Evolutionary conservation across 1,139 yeast species (phyloP), one percentile per base, ranked within the genome.

Genomic region (Torulaspora globosa): DNA sequence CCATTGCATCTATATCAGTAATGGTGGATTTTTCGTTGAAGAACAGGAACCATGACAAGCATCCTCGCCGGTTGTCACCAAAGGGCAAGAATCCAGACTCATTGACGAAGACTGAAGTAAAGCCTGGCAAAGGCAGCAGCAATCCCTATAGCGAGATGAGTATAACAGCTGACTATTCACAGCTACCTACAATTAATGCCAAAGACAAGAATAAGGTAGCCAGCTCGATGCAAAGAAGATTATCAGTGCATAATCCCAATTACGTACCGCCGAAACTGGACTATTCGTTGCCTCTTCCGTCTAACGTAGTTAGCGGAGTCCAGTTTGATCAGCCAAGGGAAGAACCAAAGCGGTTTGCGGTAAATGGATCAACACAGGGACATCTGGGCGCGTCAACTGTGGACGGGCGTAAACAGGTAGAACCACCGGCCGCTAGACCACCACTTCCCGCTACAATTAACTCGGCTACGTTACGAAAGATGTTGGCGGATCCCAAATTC

Each of bases 181-280:
- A 57, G 30, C 40, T 63, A 23, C 73, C 71, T 1, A 57, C 59
- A 12, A 63, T 68, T 18, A 62, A 62, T 39, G 62, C 63, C 26
- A 62, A 60, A 39, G 71, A 67, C 36, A 65, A 69, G 47, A 70
- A 64, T 37, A 69, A 68, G 50, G 70, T 70, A 48, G 72, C 71
- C 1, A 62, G 67, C 10, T 59, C 69, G 7, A 69, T 69, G 72
- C 71, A 69, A 45, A 54, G 73, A 41, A 58, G 73, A 48, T 55
- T 70, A 49, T 69, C 72, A 3, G 59, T 70, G 27, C 71, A 67
- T 43, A 63, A 64, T 41, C 54, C 64, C 3, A 61, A 65, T 24
- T 56, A 58, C 43, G 55, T 51, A 16, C 60, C 65, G 4, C 61
- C 63, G 10, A 51, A 52, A 19, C 26, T 60, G 24, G 67, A 63